These are phyloP conservation scores for Sanghuangporus baumii DNA, from an alignment of 1,284 basidiomycete species.

Conservation along the genomic window DNA sequence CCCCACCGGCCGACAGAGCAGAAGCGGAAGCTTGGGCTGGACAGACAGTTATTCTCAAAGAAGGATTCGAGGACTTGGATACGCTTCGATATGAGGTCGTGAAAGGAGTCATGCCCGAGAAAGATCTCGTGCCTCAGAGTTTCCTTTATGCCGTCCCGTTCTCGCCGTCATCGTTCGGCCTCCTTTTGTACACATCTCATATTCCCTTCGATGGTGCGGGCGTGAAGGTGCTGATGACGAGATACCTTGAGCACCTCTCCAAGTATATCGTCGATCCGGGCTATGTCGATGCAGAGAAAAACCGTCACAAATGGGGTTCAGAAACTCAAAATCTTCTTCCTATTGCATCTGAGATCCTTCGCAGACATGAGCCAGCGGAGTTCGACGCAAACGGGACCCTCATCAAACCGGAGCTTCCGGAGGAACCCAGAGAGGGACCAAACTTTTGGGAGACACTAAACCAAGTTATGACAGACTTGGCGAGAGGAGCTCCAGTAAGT, in stretches of 20 bases:
- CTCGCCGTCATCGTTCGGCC: constrained; percentile 14
- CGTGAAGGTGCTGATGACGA: constrained; percentile 16
- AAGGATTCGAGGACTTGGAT: constrained; percentile 15
- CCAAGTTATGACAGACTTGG: constrained; percentile 7
- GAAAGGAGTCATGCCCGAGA: constrained; percentile 12
- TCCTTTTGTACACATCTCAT: constrained; percentile 19
- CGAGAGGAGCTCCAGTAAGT: constrained; percentile 6
- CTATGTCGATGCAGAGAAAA: background rate
- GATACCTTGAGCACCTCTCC: constrained; percentile 14
- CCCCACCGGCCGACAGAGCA: background rate
- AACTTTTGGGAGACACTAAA: constrained; percentile 8
- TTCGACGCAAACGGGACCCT: background rate
- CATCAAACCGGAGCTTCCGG: background rate
- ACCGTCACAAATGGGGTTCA: constrained; percentile 11
- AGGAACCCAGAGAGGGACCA: constrained; percentile 12
- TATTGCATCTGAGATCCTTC: constrained; percentile 7
- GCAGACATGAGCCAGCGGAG: constrained; percentile 7
- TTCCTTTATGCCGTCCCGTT: constrained; percentile 19
- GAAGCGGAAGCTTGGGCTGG: constrained; percentile 17
- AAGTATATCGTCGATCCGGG: constrained; percentile 7
- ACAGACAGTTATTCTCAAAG: constrained; percentile 15
- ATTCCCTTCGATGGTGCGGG: constrained; percentile 21
- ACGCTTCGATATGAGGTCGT: constrained; percentile 17
- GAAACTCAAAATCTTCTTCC: constrained; percentile 14
- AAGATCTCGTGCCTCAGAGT: constrained; percentile 18